Evolutionary conservation across 768 basidiomycete genomes (phyloP), one percentile per base, ranked within the genome.

Genomic region (Rhizopogon rudus): DNA sequence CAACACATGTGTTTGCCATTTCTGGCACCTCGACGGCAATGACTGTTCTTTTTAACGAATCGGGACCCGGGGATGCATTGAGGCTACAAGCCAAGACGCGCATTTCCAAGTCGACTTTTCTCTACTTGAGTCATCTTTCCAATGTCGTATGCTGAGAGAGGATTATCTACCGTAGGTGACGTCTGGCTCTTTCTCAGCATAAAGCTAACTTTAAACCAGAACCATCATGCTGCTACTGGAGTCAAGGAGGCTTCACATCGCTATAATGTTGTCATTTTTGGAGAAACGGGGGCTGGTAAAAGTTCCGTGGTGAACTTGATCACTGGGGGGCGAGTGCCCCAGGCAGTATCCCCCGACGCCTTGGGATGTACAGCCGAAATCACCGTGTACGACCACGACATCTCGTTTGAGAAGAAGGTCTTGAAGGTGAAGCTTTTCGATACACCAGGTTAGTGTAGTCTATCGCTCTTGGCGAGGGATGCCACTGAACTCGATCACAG

Each of bases 261-360:
- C 22, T 49, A 35, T n/a, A 67, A 66, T 35, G 28, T 69, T 5
- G 69, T 69, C 53, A 57, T 69, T 57, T 69, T 71, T 52, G 68
- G 68, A 56, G 67, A 69, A 12, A 69, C 69, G 2, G 69, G 69
- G 16, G 65, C 68, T 60, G 68, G 68, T 0, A 57, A 69, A 53
- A 69, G 68, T 40, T 69, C 68, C 12, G 61, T 69, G 52, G 68
- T 69, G 14, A 69, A 69, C 39, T 40, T 69, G 31, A 71, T 69
- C 56, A 55, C 66, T 48, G 65, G 69, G 17, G 65, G 60, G 45
- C 69, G 69, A 59, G 65, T 67, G 48, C 69, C 68, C 53, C 67
- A 51, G 10, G 35, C 4, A 3, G 59, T 62, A 13, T 66, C 64
- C 31, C 58, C 56, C 40, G 64, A 66, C 42, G 44, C 66, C n/a